Base-by-base conservation (phyloP, 2,329 filamentous ascomycete species). In the Madurella fahalii region DNA sequence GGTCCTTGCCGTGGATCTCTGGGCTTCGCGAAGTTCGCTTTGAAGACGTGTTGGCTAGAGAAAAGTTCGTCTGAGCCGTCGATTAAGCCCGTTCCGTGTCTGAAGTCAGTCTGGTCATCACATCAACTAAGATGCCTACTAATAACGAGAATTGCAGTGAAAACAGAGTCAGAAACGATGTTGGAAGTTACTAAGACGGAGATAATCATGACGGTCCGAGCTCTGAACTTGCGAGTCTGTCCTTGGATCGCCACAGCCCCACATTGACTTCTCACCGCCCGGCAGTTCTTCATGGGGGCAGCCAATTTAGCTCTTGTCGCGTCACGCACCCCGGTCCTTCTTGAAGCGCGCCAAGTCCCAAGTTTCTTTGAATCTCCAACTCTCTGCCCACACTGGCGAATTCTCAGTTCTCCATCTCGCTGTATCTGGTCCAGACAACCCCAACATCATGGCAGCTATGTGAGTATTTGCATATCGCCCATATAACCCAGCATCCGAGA, bases 381-480 rank as follows among this genome's bases (percentile, higher is more conserved):
- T 37, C 9, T 37, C 34, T 15, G 11, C 34, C 34, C 4, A 11
- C 34, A 7, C 25, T 25, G 25, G 3, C 25, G 25, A 25, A 37
- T 37, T 37, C 34, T 12, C 11, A 4, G 9, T 11, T 2, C 34
- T 15, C 34, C 34, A 37, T 37, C 34, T 3, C 34, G 13, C 34
- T 5, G 13, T 15, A 37, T 37, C 9, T 11, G 9, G 11, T 12
- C 9, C 34, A 37, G 34, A 15, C 34, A 53, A 17, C n/a, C 25
- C 5, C 40, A 39, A 25, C 40, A 58, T 20, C 31, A 64, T 64
- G 62, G 56, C 62, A 12, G 58, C 62, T 11, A 64, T 64, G 61
- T 64, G 47, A 54, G 61, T 61, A 12, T 37, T 4, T 4, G 4
- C 34, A 2, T 15, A 5, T 37, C 11, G 13, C 11, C 13, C 11